Base-by-base conservation (phyloP, 257 asterid species). In the Asclepias syriaca region DNA sequence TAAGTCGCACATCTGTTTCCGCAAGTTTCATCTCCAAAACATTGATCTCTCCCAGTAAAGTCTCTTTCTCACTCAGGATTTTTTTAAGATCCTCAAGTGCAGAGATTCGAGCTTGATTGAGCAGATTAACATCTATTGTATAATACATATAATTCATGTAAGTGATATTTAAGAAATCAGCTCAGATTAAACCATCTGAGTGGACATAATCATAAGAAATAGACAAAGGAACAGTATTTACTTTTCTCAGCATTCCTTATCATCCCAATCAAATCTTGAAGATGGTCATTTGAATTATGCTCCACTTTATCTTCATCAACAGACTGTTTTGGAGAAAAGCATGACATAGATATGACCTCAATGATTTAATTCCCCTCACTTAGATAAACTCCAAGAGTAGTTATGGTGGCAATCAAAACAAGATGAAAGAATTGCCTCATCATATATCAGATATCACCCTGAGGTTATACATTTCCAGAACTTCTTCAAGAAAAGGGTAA, bases 211-310 rank as follows among this genome's bases (percentile, higher is more conserved):
- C 63, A 19, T 29, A 68, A 32, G 57, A 69, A 74, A 66, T 8
- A 18, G 64, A 72, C 66, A 55, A 53, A 75, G 24, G 55, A 59
- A 45, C 51, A 70, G 27, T 19, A 70, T 87, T 79, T 83, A 94
- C 99, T 94, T 77, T 75, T 88, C 80, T 92, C 97, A 13, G 99
- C 95, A 71, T 85, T 84, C 84, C 90, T 81, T 84, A 94, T 94
- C 99, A 94, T 89, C 74, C 85, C 89, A 78, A 90, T 74, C 79
- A 91, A 82, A 82, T 90, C 96, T 78, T 82, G 84, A 75, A 86
- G 84, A 64, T 86, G 84, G 71, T 81, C 66, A 71, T 82, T 80
- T 48, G 93, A 70, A 71, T 80, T 78, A 70, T 84, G 83, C 66
- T 82, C 85, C 75, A 77, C 85, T 71, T 76, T 95, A 74, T 85